Base-by-base conservation (phyloP, 73 alveolate species). In the Paramecium primaurelia region DNA sequence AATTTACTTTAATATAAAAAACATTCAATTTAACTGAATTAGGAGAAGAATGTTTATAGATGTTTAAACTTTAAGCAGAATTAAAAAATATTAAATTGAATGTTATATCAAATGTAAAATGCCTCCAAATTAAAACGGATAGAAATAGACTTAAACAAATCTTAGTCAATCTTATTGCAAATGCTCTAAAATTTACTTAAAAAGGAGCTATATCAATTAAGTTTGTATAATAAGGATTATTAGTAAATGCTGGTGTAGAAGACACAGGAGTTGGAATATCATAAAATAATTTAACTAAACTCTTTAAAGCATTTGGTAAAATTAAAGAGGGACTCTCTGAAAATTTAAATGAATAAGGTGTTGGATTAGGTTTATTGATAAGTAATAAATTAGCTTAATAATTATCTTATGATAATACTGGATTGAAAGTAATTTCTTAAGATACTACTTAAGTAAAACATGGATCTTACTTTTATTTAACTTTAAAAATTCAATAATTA, bases 241-340 rank as follows among this genome's bases (percentile, higher is more conserved):
- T 73, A 73, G 75, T 80, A 10, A 28, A 92, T 60, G 83, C 88
- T 59, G 88, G 69, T 8, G 97, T 92, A 6, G 30, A 16, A 54
- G 97, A 92, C 28, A 94, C 95, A 25, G 97, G 97, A 34, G 71
- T 92, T 6, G 97, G 97, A 49, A 94, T 94, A 1, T 36, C 68
- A 8, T 77, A 92, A 86, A 49, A 49, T 32, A 93, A 94, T 32
- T 60, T 54, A 64, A 47, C 71, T 22, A 86, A 86, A 4, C 59
- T 94, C 7, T 94, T 94, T 58, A 71, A 69, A 22, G 88, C 92
- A 12, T 94, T 94, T 64, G 94, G 96, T 10, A 94, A 92, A 59
- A 58, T 94, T 28, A 60, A 77, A 8, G 49, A 49, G 8, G 86
- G 32, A 26, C 45, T 38, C 8, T 32, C 34, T 80, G 58, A 44